Evolutionary conservation across 345 rosid genomes (phyloP).

Genomic region (Salix udensis): DNA sequence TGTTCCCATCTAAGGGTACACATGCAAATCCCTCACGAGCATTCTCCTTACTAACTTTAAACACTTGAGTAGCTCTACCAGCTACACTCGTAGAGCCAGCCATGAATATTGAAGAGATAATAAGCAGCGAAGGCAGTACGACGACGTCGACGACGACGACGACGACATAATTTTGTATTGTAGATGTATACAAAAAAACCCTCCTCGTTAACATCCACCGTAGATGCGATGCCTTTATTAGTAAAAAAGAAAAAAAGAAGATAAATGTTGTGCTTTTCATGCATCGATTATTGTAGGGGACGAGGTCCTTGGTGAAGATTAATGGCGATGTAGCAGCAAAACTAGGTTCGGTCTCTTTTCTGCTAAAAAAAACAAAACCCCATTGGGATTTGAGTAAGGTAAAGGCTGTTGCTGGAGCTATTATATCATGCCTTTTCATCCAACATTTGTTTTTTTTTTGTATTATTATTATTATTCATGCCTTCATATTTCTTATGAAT

Average conservation of each 20-base stretch:
- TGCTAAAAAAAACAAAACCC: constrained; percentile 15
- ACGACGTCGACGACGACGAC: too few species aligned
- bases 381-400: constrained; percentile 31
- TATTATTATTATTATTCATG: neutral
- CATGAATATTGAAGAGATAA: neutral
- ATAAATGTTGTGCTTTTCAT: too few species aligned
- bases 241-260: too few species aligned
- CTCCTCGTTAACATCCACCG: too few species aligned
- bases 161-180: too few species aligned
- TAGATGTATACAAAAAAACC: too few species aligned
- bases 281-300: neutral
- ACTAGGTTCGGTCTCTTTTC: constrained; percentile 23
- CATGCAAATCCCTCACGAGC: constrained; percentile 19
- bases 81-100: neutral
- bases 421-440: neutral
- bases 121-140: too few species aligned
- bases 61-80: constrained; percentile 5
- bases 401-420: constrained; percentile 7
- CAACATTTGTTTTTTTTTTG: neutral
- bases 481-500: neutral
- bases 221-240: too few species aligned
- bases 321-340: constrained; percentile 13
- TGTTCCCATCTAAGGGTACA: constrained; percentile 21
- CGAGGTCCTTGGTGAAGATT: constrained; percentile 13
- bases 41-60: constrained; percentile 15